These are phyloP conservation scores for Diaporthe sp. DNA, from an alignment of 2,329 filamentous ascomycete genomes.

Conservation along the genomic window DNA sequence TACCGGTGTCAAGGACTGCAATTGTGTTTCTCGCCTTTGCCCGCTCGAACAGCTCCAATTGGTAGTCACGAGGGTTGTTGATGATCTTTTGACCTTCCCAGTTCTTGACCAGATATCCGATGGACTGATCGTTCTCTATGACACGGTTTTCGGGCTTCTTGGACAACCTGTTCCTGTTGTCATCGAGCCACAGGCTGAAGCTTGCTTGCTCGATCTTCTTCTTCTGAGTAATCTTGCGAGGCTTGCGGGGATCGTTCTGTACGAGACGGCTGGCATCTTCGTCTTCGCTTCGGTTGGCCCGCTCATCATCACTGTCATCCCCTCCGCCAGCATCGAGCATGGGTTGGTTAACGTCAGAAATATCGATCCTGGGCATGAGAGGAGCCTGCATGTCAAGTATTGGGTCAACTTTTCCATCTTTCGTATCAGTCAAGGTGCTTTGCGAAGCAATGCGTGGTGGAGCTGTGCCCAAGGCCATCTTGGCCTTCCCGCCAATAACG, in stretches of 20 bases:
- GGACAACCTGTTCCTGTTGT: slow-evolving; percentile 53
- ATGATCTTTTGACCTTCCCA: slow-evolving; percentile 70
- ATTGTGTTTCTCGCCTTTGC: slow-evolving; percentile 90
- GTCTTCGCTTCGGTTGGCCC: slow-evolving; percentile 41
- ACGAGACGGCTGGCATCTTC: slow-evolving; percentile 43
- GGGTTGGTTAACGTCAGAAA: not conserved
- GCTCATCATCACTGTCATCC: slow-evolving; percentile 16
- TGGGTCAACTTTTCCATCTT: not conserved
- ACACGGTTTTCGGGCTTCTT: slow-evolving; percentile 45
- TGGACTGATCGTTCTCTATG: slow-evolving; percentile 47
- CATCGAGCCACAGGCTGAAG: slow-evolving; percentile 59
- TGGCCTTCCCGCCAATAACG: not conserved
- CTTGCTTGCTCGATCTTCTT: slow-evolving; percentile 63
- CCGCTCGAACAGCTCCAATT: slow-evolving; percentile 89
- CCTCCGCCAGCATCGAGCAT: slow-evolving; percentile 36
- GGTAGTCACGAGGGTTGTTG: slow-evolving; percentile 86
- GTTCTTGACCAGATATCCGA: slow-evolving; percentile 50
- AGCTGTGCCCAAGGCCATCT: not conserved
- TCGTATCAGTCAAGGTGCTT: not conserved
- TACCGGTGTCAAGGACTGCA: slow-evolving; percentile 92
- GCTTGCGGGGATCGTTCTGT: slow-evolving; percentile 47
- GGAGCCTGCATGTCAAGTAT: not conserved
- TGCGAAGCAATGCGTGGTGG: not conserved
- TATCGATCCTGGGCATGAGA: not conserved
- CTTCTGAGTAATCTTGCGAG: slow-evolving; percentile 57